A percentile compares a stretch with the other conserved stretches of the same genome.
These are phyloP conservation scores for Graphilbum fragrans DNA, from an alignment of 2,329 filamentous ascomycete genomes.

Conservation along the genomic window DNA sequence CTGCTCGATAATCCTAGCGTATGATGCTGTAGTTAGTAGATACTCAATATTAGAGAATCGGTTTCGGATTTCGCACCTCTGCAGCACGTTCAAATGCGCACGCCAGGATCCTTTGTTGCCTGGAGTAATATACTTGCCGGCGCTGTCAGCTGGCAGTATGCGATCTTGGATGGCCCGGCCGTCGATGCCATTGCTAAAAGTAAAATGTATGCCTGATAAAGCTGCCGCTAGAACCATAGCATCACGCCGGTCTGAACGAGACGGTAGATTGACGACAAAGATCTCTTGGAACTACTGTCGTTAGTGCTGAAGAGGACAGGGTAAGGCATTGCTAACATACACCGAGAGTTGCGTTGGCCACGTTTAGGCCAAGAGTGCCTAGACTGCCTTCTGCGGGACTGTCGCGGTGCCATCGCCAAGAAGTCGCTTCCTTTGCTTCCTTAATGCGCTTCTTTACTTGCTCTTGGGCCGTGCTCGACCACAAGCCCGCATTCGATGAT, in stretches of 20 bases:
- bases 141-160: constrained; percentile 19
- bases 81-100: constrained; percentile 26
- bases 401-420: too few species aligned
- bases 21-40: neutral
- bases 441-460: too few species aligned
- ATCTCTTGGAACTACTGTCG: constrained; percentile 43
- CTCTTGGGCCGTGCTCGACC: too few species aligned
- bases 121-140: constrained; percentile 18
- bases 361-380: too few species aligned
- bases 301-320: too few species aligned
- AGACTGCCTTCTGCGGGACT: too few species aligned
- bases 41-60: neutral
- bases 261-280: constrained; percentile 37
- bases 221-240: constrained; percentile 33
- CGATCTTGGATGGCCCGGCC: constrained; percentile 24
- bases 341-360: too few species aligned
- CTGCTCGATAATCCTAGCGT: constrained; percentile 19
- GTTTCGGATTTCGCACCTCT: constrained; percentile 15
- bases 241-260: constrained; percentile 37
- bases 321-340: too few species aligned
- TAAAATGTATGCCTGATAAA: constrained; percentile 29
- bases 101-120: constrained; percentile 25
- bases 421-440: too few species aligned
- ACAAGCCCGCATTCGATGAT: too few species aligned
- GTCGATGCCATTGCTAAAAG: constrained; percentile 32